Percentiles rank a stretch among this genome's conserved stretches.
Conservation (phyloP, 345 rosid species). For the Brassica incana region DNA sequence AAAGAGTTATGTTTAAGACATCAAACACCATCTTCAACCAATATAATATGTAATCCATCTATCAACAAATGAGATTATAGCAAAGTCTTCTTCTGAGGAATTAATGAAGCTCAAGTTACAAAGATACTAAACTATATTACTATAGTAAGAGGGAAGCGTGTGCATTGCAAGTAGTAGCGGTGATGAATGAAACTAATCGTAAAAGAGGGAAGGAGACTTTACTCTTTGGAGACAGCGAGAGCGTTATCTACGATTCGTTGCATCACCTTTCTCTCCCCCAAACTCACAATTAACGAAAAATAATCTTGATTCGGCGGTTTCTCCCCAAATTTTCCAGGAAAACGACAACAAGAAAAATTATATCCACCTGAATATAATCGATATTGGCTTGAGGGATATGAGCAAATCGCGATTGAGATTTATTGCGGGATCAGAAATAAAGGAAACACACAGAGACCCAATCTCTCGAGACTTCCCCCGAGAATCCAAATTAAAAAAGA, state of each 20-base stretch:
- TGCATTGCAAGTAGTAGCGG: not conserved
- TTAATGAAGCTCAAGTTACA: too few relatives aligned
- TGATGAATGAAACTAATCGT: not conserved
- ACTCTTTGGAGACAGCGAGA: constrained; percentile 95
- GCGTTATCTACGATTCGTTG: constrained; percentile 79
- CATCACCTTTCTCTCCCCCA: constrained; percentile 39
- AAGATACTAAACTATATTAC: too few relatives aligned
- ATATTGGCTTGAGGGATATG: not conserved
- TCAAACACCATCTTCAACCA: not conserved
- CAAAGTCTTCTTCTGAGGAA: too few relatives aligned
- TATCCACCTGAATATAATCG: constrained; percentile 27
- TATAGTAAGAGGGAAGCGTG: too few relatives aligned
- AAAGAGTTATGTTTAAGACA: not conserved
- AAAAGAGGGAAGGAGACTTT: constrained; percentile 37
- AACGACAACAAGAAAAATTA: constrained; percentile 20
- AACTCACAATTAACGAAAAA: not conserved
- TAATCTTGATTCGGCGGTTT: not conserved
- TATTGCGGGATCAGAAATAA: not conserved
- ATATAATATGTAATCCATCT: too few relatives aligned
- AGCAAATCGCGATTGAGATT: constrained; percentile 9
- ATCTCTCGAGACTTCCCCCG: not conserved
- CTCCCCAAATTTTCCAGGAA: not conserved
- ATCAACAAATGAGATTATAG: too few relatives aligned
- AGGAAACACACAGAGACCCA: constrained; percentile 26
- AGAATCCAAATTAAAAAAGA: not conserved